Base-by-base conservation (phyloP, 2,329 filamentous ascomycete genomes). In the Pseudogymnoascus sp. region DNA sequence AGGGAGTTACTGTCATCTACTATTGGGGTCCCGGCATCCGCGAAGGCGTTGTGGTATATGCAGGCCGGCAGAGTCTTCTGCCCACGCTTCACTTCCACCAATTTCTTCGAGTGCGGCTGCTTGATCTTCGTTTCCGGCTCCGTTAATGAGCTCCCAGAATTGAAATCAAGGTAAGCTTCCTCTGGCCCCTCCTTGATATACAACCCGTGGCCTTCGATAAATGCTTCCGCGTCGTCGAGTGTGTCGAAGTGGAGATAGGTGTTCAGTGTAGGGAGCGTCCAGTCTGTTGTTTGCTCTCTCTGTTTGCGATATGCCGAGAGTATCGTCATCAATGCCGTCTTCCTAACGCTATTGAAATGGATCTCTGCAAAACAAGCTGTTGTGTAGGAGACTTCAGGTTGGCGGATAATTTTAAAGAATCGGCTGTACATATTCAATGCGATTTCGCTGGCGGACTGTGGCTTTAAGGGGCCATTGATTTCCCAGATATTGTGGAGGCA, bases 341-440 rank as follows among this genome's bases (percentile, higher is more conserved):
- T 82, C 42, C 86, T 83, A 33, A 88, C 75, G 37, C 79, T 77
- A 42, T 83, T 82, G 64, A 89, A 87, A 69, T 87, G 84, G n/a
- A 85, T 82, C 69, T 88, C 85, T 5, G 85, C 85, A 65, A 89
- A 82, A 67, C 86, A 88, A 12, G 85, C 86, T 84, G 88, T 87
- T 1, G 84, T 87, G 69, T 88, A 89, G 0, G 86, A 88, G 2
- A 87, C 81, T 14, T 77, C 74, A 0, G 77, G 75, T 42, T 81
- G 78, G 66, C 83, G 78, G 28, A 88, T 76, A 59, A 88, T 84
- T 23, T 80, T 77, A 69, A 88, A 87, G 71, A 82, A 87, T 16
- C 81, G 78, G 23, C 77, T 75, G 50, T 79, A 82, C 5, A 78
- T 77, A 18, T 79, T 78, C 42, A 81, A 75, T 1, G 82, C 79